Evolutionary conservation across 805 yeast genomes (phyloP).

Genomic region (Brettanomyces bruxellensis): DNA sequence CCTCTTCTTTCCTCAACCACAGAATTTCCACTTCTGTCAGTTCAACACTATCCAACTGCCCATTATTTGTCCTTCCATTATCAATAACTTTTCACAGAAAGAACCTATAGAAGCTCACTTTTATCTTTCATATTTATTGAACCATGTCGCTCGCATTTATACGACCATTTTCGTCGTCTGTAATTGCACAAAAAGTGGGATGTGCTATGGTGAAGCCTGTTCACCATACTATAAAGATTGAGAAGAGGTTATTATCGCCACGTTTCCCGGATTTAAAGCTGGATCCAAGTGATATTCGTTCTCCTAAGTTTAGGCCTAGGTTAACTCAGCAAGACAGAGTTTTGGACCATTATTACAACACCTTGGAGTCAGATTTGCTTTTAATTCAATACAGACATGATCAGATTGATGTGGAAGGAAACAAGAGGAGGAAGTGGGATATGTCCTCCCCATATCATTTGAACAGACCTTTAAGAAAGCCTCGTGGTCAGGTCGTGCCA

Average conservation of each 20-base stretch:
- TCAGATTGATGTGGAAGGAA: slow-evolving; percentile 45
- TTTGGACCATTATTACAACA: slow-evolving; percentile 64
- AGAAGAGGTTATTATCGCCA: slow-evolving; percentile 68
- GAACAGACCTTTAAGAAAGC: slow-evolving; percentile 70
- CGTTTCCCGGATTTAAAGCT: slow-evolving; percentile 59
- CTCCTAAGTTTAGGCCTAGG: slow-evolving; percentile 69
- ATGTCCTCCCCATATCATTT: slow-evolving; percentile 81
- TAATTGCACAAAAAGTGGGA: slow-evolving; percentile 37
- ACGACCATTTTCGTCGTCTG: slow-evolving; percentile 25
- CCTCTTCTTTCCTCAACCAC: too few relatives aligned
- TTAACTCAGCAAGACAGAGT: slow-evolving; percentile 76
- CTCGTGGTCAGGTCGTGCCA: slow-evolving; percentile 65
- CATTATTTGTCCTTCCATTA: background rate
- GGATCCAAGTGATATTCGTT: slow-evolving; percentile 66
- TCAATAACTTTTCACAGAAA: background rate
- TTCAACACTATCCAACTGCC: too few relatives aligned
- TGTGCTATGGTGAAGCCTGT: slow-evolving; percentile 81
- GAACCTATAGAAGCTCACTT: background rate
- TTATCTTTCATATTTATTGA: background rate
- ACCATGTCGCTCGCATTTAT: slow-evolving; percentile 6
- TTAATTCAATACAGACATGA: slow-evolving; percentile 70
- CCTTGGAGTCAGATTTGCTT: slow-evolving; percentile 67
- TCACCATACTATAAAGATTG: slow-evolving; percentile 76
- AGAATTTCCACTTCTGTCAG: too few relatives aligned
- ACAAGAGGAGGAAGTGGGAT: slow-evolving; percentile 77